A percentile compares a stretch with the other conserved stretches of the same genome.
These are phyloP conservation scores for Dothistroma pini DNA, from an alignment of 2,329 filamentous ascomycete species.

Conservation along the genomic window DNA sequence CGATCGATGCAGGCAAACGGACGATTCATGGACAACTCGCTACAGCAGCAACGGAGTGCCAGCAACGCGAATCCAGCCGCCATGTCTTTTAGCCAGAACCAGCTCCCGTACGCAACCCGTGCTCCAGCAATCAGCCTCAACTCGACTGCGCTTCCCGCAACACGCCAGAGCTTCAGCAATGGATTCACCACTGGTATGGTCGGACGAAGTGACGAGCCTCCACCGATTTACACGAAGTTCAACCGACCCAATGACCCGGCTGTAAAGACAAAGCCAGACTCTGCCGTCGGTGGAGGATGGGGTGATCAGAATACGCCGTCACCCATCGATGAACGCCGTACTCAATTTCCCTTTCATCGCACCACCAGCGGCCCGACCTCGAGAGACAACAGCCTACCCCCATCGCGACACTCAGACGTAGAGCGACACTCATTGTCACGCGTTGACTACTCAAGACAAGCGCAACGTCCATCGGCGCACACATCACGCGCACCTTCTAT, in stretches of 20 bases:
- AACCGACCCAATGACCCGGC: conserved; percentile 27
- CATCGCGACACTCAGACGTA: conserved; percentile 50
- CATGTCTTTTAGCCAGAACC: conserved; percentile 32
- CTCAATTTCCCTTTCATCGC: conserved; percentile 38
- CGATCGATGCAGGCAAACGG: conserved; percentile 32
- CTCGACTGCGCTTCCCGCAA: conserved; percentile 16
- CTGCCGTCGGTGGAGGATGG: conserved; percentile 20
- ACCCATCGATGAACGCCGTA: conserved; percentile 42
- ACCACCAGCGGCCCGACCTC: conserved; percentile 45
- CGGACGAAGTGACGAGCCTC: conserved; percentile 23
- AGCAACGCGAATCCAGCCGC: conserved; percentile 36
- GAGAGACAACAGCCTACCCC: conserved; percentile 55
- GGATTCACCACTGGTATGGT: conserved; percentile 22
- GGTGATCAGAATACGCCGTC: conserved; percentile 34
- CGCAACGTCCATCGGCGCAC: conserved; percentile 22
- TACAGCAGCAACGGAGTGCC: conserved; percentile 37
- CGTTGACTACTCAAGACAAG: conserved; percentile 19
- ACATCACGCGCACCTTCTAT: conserved; percentile 43
- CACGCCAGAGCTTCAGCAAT: conserved; percentile 23
- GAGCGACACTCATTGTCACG: conserved; percentile 36
- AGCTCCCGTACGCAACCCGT: conserved; percentile 25
- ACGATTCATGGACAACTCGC: conserved; percentile 37
- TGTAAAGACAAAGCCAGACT: conserved; percentile 27
- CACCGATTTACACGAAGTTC: conserved; percentile 37
- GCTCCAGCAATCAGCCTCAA: conserved; percentile 27